A percentile compares a stretch with the other conserved stretches of the same genome.
Conservation (phyloP, 2,329 filamentous ascomycete species). For the Talaromyces sp. region DNA sequence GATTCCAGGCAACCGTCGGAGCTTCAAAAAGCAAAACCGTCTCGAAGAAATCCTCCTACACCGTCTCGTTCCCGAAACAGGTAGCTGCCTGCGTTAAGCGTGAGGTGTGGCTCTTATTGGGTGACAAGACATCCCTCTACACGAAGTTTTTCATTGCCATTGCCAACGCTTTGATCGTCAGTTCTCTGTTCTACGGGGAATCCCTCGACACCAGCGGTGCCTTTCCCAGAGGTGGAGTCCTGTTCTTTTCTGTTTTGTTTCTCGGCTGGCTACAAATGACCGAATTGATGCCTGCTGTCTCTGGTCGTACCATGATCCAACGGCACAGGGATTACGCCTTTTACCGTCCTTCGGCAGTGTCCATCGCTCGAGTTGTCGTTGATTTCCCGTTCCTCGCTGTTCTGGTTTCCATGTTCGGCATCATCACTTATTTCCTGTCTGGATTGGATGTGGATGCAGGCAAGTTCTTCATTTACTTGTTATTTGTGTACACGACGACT, state of each 20-base stretch:
- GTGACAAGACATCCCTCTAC: constrained; percentile 67
- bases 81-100: constrained; percentile 55
- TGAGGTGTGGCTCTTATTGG: constrained; percentile 73
- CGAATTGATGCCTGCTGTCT: constrained; percentile 72
- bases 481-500: constrained; percentile 60
- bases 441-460: constrained; percentile 54
- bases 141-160: constrained; percentile 78
- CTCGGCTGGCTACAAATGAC: constrained; percentile 67
- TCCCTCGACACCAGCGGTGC: constrained; percentile 55
- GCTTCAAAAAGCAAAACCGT: constrained; percentile 62
- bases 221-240: constrained; percentile 57
- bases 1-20: constrained; percentile 61
- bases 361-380: constrained; percentile 56
- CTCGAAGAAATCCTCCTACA: constrained; percentile 67
- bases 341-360: constrained; percentile 63
- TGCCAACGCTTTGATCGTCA: constrained; percentile 68
- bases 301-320: constrained; percentile 63
- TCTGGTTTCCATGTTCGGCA: constrained; percentile 55
- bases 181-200: constrained; percentile 71
- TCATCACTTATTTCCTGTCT: constrained; percentile 63
- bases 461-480: constrained; percentile 62
- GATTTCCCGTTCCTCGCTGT: constrained; percentile 58
- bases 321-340: constrained; percentile 65
- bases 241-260: constrained; percentile 65
- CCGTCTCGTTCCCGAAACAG: constrained; percentile 57